phyloP scores from a whole-genome alignment of 2,329 filamentous ascomycete species.

The Hymenoscyphus occultus region DNA sequence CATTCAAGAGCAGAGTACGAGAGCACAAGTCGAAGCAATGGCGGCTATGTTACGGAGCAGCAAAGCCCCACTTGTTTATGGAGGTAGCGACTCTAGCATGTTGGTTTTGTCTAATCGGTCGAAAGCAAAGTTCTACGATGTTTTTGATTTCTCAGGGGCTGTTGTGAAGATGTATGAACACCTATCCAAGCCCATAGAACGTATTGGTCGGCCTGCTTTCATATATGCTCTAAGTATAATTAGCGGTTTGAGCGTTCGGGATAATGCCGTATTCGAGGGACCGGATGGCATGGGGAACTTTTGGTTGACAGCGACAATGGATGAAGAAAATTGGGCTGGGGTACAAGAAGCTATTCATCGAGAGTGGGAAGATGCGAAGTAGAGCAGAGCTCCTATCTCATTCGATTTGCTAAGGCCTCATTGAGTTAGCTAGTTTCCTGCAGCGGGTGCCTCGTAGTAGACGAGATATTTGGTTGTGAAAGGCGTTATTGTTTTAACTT shows the following conservation, averaged over 20 bases:
- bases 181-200: not conserved
- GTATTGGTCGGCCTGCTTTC: conserved; percentile 17
- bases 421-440: not conserved
- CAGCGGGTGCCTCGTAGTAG: too few relatives aligned
- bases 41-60: conserved; percentile 28
- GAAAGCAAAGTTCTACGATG: conserved; percentile 38
- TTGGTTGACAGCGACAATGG: conserved; percentile 32
- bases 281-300: conserved; percentile 36
- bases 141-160: conserved; percentile 38
- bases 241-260: conserved; percentile 9
- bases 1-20: conserved; percentile 38
- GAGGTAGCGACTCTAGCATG: conserved; percentile 36
- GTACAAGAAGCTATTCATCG: conserved; percentile 20
- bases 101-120: conserved; percentile 43
- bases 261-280: conserved; percentile 31
- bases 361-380: not conserved
- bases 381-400: too few relatives aligned
- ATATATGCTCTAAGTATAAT: conserved; percentile 10
- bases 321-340: conserved; percentile 25
- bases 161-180: conserved; percentile 6
- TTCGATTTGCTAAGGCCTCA: not conserved
- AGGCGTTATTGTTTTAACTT: too few relatives aligned
- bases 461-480: too few relatives aligned
- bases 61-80: conserved; percentile 36
- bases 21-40: conserved; percentile 39